A percentile compares a stretch with the other conserved stretches of the same genome.
Conservation (phyloP, 495 filamentous ascomycete genomes). For the Terfezia claveryi region DNA sequence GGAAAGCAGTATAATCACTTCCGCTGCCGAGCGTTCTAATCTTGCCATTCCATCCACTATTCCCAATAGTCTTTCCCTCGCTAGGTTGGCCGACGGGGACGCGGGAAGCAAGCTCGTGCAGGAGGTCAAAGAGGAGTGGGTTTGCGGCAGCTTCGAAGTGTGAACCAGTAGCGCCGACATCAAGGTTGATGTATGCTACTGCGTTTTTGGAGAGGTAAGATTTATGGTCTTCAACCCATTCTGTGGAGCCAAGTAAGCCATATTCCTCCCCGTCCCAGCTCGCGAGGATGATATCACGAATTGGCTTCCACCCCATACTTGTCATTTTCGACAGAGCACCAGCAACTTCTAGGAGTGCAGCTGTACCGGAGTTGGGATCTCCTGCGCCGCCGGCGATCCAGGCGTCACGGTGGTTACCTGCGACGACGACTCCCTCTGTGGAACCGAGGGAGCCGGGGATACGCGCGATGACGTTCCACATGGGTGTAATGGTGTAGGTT, state of each 20-base stretch:
- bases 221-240: constrained; percentile 50
- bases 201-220: constrained; percentile 60
- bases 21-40: constrained; percentile 49
- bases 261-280: constrained; percentile 64
- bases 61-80: constrained; percentile 41
- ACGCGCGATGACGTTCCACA: constrained; percentile 89
- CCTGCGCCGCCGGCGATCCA: constrained; percentile 25
- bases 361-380: constrained; percentile 27
- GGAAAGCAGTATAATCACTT: constrained; percentile 52
- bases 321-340: constrained; percentile 24
- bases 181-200: constrained; percentile 51
- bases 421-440: constrained; percentile 59
- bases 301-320: constrained; percentile 25
- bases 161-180: constrained; percentile 36
- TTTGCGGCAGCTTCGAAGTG: constrained; percentile 30
- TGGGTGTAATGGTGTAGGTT: constrained; percentile 67
- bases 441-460: constrained; percentile 61
- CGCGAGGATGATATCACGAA: constrained; percentile 42
- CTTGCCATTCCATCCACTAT: constrained; percentile 33
- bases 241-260: constrained; percentile 31
- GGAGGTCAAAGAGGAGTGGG: constrained; percentile 55
- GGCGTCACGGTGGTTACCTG: constrained; percentile 85
- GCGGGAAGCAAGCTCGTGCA: constrained; percentile 44
- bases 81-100: constrained; percentile 32
- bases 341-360: constrained; percentile 23